Conservation (phyloP, 164 flowering plant species). For the Vitis rotundifolia region DNA sequence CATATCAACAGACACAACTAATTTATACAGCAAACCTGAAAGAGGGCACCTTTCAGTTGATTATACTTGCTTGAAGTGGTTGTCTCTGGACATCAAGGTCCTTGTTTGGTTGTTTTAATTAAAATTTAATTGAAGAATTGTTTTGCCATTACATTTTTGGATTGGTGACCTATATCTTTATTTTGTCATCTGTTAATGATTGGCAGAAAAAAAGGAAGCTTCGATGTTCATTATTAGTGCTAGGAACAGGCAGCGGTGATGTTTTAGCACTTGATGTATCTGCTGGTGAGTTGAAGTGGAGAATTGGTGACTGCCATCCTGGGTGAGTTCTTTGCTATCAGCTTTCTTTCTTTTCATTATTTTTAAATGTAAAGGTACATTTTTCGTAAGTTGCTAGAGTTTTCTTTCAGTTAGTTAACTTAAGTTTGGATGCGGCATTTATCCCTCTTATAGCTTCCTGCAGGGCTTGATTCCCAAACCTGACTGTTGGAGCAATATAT, state of each 20-base stretch:
- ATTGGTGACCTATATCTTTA: neutral
- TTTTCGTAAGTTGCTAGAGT: neutral
- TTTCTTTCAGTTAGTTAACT: neutral
- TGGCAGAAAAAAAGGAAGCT: slow-evolving; percentile 70
- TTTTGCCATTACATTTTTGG: neutral
- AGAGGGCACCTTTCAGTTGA: slow-evolving; percentile 89
- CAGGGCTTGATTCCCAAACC: neutral
- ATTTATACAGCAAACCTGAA: slow-evolving; percentile 39
- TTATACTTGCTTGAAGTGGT: slow-evolving; percentile 92
- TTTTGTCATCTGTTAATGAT: neutral
- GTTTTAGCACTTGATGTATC: slow-evolving; percentile 84
- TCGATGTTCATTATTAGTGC: slow-evolving; percentile 51
- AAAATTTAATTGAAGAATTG: too few relatives aligned
- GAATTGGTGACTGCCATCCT: slow-evolving; percentile 79
- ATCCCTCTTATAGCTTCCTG: neutral
- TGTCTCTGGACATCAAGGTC: slow-evolving; percentile 68
- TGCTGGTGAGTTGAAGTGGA: slow-evolving; percentile 86
- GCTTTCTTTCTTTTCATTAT: neutral
- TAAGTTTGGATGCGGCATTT: neutral
- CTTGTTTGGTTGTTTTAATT: neutral
- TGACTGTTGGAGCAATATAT: neutral
- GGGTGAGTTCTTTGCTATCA: slow-evolving; percentile 55
- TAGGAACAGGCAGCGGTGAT: slow-evolving; percentile 95
- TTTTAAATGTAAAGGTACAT: neutral
- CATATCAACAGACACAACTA: slow-evolving; percentile 37